Percentiles rank a stretch among this genome's conserved stretches.
Conservation (phyloP, 2,329 filamentous ascomycete species). For the Trichoderma sp. region DNA sequence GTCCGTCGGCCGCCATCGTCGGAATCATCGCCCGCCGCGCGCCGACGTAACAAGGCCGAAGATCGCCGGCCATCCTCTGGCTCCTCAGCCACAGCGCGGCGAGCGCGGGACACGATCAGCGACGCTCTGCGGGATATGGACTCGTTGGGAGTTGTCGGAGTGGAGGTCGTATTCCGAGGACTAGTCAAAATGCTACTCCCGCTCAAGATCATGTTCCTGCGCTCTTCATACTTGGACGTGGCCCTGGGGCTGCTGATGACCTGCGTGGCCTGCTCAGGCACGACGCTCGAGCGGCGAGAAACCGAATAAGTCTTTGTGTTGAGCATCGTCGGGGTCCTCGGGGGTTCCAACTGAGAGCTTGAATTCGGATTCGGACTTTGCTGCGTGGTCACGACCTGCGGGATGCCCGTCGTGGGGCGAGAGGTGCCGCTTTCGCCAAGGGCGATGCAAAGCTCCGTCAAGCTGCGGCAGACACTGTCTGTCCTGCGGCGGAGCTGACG, state of each 20-base stretch:
- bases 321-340: constrained; percentile 32
- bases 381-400: constrained; percentile 20
- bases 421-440: constrained; percentile 63
- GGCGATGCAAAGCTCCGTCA: constrained; percentile 90
- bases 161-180: constrained; percentile 47
- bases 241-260: constrained; percentile 51
- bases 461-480: constrained; percentile 86
- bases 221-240: constrained; percentile 57
- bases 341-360: not conserved
- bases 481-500: constrained; percentile 86
- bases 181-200: constrained; percentile 47
- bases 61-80: constrained; percentile 55
- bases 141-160: constrained; percentile 48
- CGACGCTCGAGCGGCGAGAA: constrained; percentile 43
- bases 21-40: constrained; percentile 48
- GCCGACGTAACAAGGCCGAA: constrained; percentile 48
- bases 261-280: constrained; percentile 46
- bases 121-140: constrained; percentile 54
- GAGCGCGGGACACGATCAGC: constrained; percentile 50
- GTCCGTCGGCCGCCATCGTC: constrained; percentile 51
- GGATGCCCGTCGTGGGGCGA: constrained; percentile 32
- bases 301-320: constrained; percentile 51
- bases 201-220: constrained; percentile 51
- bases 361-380: constrained; percentile 9
- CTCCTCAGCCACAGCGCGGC: constrained; percentile 54